phyloP scores from a whole-genome alignment of 2,329 filamentous ascomycete genomes.

The Fusarium dlaminii region DNA sequence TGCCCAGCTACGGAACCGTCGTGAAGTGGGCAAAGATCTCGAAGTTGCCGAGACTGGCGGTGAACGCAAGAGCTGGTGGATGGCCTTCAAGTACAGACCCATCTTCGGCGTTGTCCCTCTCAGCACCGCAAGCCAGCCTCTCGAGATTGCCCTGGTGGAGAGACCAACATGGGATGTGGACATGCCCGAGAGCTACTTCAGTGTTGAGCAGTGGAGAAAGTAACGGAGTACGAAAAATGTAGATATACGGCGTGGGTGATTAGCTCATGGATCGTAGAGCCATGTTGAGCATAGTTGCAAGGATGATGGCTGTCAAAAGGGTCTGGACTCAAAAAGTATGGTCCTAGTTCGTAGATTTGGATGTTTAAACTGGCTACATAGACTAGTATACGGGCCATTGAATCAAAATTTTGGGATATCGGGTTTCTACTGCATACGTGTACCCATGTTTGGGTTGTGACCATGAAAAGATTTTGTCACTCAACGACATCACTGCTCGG shows the following conservation, averaged over 20 bases:
- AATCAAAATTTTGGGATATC: conserved; percentile 20
- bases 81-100: conserved; percentile 93
- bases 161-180: conserved; percentile 85
- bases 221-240: conserved; percentile 26
- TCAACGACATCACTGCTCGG: not conserved
- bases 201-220: conserved; percentile 63
- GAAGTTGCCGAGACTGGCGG: conserved; percentile 37
- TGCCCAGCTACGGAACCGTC: conserved; percentile 46
- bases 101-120: conserved; percentile 77
- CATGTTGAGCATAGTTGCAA: conserved; percentile 7
- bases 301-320: conserved; percentile 16
- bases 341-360: conserved; percentile 32
- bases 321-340: conserved; percentile 11
- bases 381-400: conserved; percentile 22
- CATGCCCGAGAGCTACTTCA: conserved; percentile 75
- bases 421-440: conserved; percentile 21
- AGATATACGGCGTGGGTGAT: not conserved
- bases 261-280: not conserved
- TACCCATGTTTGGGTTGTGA: conserved; percentile 13
- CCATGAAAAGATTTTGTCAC: not conserved
- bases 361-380: conserved; percentile 28
- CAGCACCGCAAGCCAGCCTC: conserved; percentile 50
- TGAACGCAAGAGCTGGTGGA: conserved; percentile 68
- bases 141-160: conserved; percentile 90
- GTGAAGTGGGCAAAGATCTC: conserved; percentile 28